A percentile compares a stretch with the other conserved stretches of the same genome.
Evolutionary conservation across 2,329 filamentous ascomycete genomes (phyloP).

Genomic region (Alternaria viburni): DNA sequence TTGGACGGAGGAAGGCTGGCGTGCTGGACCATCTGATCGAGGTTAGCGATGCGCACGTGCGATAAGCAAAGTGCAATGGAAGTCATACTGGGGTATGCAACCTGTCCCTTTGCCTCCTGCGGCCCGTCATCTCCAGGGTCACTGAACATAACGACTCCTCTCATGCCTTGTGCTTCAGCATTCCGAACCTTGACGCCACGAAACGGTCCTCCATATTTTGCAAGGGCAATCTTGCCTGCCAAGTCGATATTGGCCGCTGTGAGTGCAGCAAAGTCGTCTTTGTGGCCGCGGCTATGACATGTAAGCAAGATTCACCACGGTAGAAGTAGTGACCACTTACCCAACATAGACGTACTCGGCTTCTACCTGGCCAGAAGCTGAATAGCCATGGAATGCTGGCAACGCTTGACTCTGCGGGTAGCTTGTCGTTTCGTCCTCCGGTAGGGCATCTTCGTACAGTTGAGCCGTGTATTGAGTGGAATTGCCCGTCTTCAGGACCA

Average conservation of each 20-base stretch:
- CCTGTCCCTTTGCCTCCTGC: slow-evolving; percentile 48
- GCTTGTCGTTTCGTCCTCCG: slow-evolving; percentile 41
- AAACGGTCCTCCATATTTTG: slow-evolving; percentile 54
- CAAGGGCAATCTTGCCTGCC: slow-evolving; percentile 56
- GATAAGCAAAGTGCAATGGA: background rate
- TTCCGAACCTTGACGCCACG: slow-evolving; percentile 58
- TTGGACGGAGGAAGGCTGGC: slow-evolving; percentile 55
- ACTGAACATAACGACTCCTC: slow-evolving; percentile 53
- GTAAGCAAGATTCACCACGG: slow-evolving; percentile 17
- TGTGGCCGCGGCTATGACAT: slow-evolving; percentile 41
- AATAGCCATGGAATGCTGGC: slow-evolving; percentile 57
- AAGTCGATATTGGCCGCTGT: slow-evolving; percentile 50
- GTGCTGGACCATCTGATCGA: slow-evolving; percentile 53
- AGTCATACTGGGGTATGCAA: slow-evolving; percentile 44
- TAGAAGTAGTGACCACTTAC: slow-evolving; percentile 38
- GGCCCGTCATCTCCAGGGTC: slow-evolving; percentile 55
- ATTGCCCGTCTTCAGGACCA: slow-evolving; percentile 40
- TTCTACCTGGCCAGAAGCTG: slow-evolving; percentile 52
- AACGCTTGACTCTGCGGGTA: slow-evolving; percentile 47
- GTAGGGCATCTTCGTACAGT: slow-evolving; percentile 42
- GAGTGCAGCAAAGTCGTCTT: slow-evolving; percentile 54
- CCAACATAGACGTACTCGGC: slow-evolving; percentile 57
- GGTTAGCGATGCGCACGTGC: slow-evolving; percentile 14
- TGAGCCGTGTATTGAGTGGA: slow-evolving; percentile 36
- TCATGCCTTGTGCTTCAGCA: slow-evolving; percentile 53